Evolutionary conservation across 257 asterid genomes (phyloP), one percentile per base, ranked within the genome.

Genomic region (Solanum rostratum): DNA sequence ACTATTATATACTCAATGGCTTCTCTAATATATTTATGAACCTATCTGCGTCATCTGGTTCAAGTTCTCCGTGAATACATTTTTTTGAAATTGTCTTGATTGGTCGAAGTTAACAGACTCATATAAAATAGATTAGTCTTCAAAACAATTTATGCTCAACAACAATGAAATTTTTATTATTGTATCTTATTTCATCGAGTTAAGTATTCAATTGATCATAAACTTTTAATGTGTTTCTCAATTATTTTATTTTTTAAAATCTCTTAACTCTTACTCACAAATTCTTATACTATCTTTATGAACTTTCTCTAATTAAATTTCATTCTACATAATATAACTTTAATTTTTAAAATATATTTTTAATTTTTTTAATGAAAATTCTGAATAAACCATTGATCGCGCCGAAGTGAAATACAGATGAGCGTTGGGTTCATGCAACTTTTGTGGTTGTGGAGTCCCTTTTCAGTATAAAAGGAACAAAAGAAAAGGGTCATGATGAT

Each of bases 381-480:
- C 7, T 57, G 4, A 1, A 20, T 20, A 1, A 0, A 57, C n/a
- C 14, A 10, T 2, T 55, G 4, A 2, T 3, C 9, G 1, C 0
- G 1, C 4, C n/a, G 68, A 15, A 60, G 54, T 71, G 80, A 71
- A 29, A 60, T n/a, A 53, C 74, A 54, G 70, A 83, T 63, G 18
- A 80, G 69, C 13, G 83, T 87, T 76, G 22, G 82, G 86, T 89
- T 65, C 86, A 37, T 15, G 20, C 43, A 80, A 53, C 22, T 27
- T 71, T 83, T 43, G 7, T 52, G 76, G 62, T 66, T 59, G 83
- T 65, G 89, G 83, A 85, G 89, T 83, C 81, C 55, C 37, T 50
- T 85, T 84, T 83, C 82, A 88, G 65, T 53, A 82, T 39, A 87
- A 84, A 50, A 69, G 57, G 73, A 86, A 84, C 85, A 57, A 87